Base-by-base conservation (phyloP, 208 protist genomes). In the Crithidia bombi region DNA sequence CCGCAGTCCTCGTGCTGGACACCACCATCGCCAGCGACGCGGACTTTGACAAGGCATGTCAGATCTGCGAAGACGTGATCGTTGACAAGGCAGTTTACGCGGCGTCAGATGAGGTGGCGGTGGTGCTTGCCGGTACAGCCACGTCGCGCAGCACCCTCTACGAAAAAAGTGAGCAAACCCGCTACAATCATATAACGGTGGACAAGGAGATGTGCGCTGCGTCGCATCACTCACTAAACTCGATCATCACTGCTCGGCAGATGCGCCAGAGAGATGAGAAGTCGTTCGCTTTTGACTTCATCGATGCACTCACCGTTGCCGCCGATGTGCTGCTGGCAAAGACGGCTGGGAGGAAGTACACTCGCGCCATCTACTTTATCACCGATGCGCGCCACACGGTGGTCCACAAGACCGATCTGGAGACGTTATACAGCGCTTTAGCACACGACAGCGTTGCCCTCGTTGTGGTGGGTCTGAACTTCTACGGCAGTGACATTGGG, bases 281-380 rank as follows among this genome's bases (percentile, higher is more conserved):
- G 14, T 28, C 57, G 23, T 36, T 3, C 19, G 11, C 35, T 5
- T 86, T 54, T 28, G 89, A 94, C 65, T 75, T 98, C 19, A 63
- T 98, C 5, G 94, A 98, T 47, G 86, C 90, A 1, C 65, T 98
- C 3, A 65, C 82, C 25, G 85, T 98, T 15, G 93, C 85, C 36
- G 79, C 79, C 28, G 75, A 94, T 14, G 33, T 97, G 39, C 69
- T 98, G 25, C 65, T 87, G n/a, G 79, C 79, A 28, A 68, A 79
- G 32, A 82, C 75, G 1, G 55, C 38, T 19, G 81, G 81, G 7
- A 84, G 76, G 26, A 82, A 83, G 57, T 93, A 85, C 63, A 52
- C 65, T n/a, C 85, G 91, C 21, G 61, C 82, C 62, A 86, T 98
- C 21, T 98, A 94, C 69, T 69, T 98, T 19, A 46, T 98, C 36